Conservation (phyloP, 352 stramenopile genomes). For the Pythium sp. region DNA sequence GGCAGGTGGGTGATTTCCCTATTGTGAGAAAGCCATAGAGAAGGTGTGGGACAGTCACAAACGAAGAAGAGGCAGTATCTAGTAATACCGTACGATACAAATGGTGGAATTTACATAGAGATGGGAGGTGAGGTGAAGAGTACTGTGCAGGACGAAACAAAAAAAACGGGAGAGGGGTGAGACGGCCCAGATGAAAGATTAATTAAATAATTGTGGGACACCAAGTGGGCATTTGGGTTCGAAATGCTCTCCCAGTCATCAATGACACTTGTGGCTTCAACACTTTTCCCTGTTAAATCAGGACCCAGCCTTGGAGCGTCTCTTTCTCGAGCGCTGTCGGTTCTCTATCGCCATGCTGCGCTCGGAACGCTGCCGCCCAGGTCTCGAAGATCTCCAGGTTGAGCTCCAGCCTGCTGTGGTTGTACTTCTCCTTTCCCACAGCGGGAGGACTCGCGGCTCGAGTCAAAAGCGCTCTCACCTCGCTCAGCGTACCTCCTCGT, state of each 20-base stretch:
- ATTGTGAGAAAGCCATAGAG: background rate
- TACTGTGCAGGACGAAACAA: background rate
- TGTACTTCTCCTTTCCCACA: background rate
- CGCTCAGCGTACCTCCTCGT: constrained; percentile 8
- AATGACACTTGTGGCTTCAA: background rate
- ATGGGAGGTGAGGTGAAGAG: background rate
- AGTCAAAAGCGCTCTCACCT: constrained; percentile 16
- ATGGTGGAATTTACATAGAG: background rate
- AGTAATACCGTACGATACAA: background rate
- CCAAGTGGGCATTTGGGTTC: background rate
- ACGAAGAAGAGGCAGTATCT: too few species aligned
- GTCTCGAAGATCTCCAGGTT: background rate
- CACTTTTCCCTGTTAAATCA: background rate
- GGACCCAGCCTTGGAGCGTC: background rate
- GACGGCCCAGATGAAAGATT: background rate
- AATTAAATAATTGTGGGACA: background rate
- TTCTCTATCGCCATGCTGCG: background rate
- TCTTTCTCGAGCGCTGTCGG: background rate
- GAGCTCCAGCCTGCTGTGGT: background rate
- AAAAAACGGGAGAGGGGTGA: background rate
- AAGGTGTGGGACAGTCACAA: background rate
- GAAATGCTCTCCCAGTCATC: background rate
- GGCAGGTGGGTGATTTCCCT: background rate
- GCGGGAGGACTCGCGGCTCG: background rate
- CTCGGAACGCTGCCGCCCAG: background rate